Evolutionary conservation across 2,329 filamentous ascomycete species (phyloP).

Genomic region (Coniochaeta hoffmannii): DNA sequence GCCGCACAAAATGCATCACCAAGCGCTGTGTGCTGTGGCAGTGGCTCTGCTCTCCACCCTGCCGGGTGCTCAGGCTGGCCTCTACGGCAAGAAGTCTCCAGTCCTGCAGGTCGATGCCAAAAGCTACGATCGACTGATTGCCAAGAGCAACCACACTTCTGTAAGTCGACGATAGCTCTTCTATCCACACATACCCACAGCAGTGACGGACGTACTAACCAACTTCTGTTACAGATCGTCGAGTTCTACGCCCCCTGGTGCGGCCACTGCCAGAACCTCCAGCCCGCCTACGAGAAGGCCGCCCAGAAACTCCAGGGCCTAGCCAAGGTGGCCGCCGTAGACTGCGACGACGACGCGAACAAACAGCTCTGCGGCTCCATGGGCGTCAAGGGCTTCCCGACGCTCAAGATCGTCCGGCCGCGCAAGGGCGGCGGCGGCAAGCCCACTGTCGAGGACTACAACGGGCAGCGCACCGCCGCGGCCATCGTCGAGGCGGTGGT

Average conservation of each 20-base stretch:
- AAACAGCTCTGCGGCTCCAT: slow-evolving; percentile 79
- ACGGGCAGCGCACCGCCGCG: slow-evolving; percentile 75
- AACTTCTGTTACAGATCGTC: slow-evolving; percentile 38
- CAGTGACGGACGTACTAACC: neutral
- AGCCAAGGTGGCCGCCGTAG: slow-evolving; percentile 87
- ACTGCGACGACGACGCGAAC: slow-evolving; percentile 92
- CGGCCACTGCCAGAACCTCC: slow-evolving; percentile 92
- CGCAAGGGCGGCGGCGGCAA: slow-evolving; percentile 61
- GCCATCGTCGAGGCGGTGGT: slow-evolving; percentile 80
- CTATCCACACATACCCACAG: neutral
- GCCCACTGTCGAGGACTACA: slow-evolving; percentile 84
- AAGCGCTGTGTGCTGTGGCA: slow-evolving; percentile 45
- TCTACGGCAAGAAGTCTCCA: slow-evolving; percentile 82
- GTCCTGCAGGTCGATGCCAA: slow-evolving; percentile 76
- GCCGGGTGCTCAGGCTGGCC: slow-evolving; percentile 57
- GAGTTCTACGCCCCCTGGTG: slow-evolving; percentile 99
- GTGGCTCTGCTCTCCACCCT: slow-evolving; percentile 59
- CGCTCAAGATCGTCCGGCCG: slow-evolving; percentile 85
- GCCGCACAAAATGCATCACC: slow-evolving; percentile 42
- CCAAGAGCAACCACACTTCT: slow-evolving; percentile 84
- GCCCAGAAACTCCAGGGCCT: slow-evolving; percentile 84
- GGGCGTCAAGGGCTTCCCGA: slow-evolving; percentile 91
- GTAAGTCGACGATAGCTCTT: slow-evolving; percentile 43
- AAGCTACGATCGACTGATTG: slow-evolving; percentile 75
- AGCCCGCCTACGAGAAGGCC: slow-evolving; percentile 91